Percentiles rank a stretch among this genome's conserved stretches.
Conservation (phyloP, 305 asterid genomes). For the Fraxinus floribunda region DNA sequence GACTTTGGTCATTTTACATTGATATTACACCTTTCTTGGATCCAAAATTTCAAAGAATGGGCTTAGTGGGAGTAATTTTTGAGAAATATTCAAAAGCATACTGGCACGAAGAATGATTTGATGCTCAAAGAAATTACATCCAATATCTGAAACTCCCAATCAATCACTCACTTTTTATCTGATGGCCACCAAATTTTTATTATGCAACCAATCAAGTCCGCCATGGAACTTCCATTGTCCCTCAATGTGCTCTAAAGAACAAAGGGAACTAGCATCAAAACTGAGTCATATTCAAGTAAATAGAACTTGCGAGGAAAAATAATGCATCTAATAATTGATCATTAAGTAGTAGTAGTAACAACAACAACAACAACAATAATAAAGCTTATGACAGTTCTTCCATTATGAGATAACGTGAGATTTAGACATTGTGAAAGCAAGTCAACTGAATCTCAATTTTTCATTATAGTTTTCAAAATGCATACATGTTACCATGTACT, state of each 20-base stretch:
- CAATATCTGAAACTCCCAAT: background rate
- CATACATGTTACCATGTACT: constrained; percentile 11
- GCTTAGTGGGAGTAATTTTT: constrained; percentile 14
- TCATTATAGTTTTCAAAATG: background rate
- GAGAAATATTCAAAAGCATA: constrained; percentile 8
- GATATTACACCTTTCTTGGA: background rate
- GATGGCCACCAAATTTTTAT: constrained; percentile 99
- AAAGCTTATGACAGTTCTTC: background rate
- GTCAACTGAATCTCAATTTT: constrained; percentile 14
- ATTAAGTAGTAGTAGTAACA: background rate
- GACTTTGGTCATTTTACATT: background rate
- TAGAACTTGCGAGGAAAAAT: background rate
- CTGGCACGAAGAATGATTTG: background rate
- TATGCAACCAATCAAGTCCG: constrained; percentile 76
- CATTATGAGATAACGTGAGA: background rate
- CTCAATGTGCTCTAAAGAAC: constrained; percentile 60
- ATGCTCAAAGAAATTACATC: constrained; percentile 7
- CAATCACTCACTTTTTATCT: constrained; percentile 75
- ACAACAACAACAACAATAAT: background rate
- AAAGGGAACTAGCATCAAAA: constrained; percentile 19
- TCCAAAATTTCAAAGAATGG: constrained; percentile 1
- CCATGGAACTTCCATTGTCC: constrained; percentile 46
- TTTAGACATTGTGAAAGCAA: constrained; percentile 12
- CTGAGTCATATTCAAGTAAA: constrained; percentile 8
- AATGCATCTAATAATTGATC: background rate